Evolutionary conservation across 345 rosid species (phyloP).

Genomic region (Aquilaria yunnanensis): DNA sequence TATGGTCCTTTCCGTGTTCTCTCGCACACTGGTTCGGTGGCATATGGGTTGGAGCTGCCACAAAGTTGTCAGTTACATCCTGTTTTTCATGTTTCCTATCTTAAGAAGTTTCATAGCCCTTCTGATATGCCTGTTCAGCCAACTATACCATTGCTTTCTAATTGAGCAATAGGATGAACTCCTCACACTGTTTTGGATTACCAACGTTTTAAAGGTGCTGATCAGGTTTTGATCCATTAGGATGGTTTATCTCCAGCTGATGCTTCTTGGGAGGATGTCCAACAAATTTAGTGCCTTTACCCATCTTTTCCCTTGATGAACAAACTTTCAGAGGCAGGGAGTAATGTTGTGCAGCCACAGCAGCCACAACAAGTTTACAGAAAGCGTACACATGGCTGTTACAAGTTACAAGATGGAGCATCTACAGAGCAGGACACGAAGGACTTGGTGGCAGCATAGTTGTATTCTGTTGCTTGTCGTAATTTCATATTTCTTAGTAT

Average conservation of each 20-base stretch:
- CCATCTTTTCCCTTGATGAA: background rate
- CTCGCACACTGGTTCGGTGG: background rate
- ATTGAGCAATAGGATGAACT: background rate
- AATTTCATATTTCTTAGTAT: too few species aligned
- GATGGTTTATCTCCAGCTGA: background rate
- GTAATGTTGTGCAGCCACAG: background rate
- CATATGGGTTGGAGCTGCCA: background rate
- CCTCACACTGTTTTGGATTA: background rate
- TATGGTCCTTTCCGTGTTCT: background rate
- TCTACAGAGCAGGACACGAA: too few species aligned
- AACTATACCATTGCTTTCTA: fast-evolving
- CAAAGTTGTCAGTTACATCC: background rate
- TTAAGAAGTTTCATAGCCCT: background rate
- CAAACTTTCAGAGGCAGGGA: background rate
- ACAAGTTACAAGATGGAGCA: too few species aligned
- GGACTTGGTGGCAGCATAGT: too few species aligned
- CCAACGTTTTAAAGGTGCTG: background rate
- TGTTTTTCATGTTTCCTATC: background rate
- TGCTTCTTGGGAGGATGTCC: background rate
- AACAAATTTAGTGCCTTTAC: background rate
- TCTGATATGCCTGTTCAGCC: background rate
- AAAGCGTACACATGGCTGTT: too few species aligned
- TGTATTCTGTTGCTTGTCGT: too few species aligned
- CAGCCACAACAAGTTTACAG: too few species aligned
- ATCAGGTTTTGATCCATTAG: background rate